phyloP scores from a whole-genome alignment of 2,329 filamentous ascomycete species.

The Hypoxylon sp. region DNA sequence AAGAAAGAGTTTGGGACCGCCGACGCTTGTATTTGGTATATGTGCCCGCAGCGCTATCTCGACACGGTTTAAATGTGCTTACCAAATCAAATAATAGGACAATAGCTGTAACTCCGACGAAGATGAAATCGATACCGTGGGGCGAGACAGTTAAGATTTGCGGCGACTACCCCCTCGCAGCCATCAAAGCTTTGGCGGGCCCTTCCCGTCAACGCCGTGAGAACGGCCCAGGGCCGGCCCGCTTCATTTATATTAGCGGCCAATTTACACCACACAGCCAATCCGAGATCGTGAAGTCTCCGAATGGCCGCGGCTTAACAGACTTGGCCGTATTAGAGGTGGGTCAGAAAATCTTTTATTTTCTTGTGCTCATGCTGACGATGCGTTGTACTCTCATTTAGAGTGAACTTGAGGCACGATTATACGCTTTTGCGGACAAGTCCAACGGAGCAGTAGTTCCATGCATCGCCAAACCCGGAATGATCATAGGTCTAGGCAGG shows the following conservation, averaged over 20 bases:
- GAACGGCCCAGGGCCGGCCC: neutral
- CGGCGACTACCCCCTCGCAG: neutral
- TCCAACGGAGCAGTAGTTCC: neutral
- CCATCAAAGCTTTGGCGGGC: neutral
- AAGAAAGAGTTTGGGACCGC: neutral
- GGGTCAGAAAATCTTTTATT: neutral
- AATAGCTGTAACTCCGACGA: neutral
- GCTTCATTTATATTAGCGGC: conserved; percentile 1
- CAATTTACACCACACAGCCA: neutral
- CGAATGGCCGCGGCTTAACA: neutral
- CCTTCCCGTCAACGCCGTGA: neutral
- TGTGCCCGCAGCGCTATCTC: neutral
- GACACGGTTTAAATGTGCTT: neutral
- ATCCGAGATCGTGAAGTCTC: neutral
- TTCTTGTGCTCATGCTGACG: neutral
- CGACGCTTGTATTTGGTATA: conserved; percentile 2
- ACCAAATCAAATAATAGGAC: neutral
- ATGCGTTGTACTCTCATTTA: neutral
- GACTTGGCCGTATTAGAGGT: neutral
- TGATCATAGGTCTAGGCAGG: neutral
- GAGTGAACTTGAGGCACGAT: neutral
- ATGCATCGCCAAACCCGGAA: neutral
- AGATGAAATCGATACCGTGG: neutral
- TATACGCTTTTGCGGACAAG: neutral
- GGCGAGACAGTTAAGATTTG: neutral